phyloP scores from a whole-genome alignment of 2,329 filamentous ascomycete genomes.

The Aspergillus phoenicis region DNA sequence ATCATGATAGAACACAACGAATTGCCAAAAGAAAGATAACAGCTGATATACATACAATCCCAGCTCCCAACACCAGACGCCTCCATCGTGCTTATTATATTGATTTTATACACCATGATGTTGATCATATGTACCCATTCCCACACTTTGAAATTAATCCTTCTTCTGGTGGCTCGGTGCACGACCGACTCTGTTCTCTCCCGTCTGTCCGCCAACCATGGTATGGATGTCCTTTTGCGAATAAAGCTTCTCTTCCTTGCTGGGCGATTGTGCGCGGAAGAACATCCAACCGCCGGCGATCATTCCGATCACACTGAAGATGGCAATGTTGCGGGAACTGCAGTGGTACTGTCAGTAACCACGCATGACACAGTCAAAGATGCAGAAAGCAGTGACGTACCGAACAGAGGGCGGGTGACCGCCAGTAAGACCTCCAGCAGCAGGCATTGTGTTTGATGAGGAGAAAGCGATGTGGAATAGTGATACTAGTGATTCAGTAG shows the following conservation, averaged over 20 bases:
- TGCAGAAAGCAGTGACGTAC: background rate
- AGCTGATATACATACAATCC: too few species aligned
- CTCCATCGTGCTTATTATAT: background rate
- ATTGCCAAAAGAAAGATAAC: too few species aligned
- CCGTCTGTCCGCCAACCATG: conserved; percentile 12
- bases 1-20: too few species aligned
- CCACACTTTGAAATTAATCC: background rate
- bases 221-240: conserved; percentile 13
- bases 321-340: conserved; percentile 13
- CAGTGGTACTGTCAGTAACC: background rate
- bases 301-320: conserved; percentile 12
- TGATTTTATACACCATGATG: background rate
- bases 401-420: background rate
- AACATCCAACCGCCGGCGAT: conserved; percentile 10
- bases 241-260: conserved; percentile 8
- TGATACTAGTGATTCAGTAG: too few species aligned
- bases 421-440: background rate
- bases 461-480: background rate
- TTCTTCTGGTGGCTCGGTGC: conserved; percentile 1
- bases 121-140: background rate
- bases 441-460: background rate
- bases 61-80: background rate
- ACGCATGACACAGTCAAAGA: background rate
- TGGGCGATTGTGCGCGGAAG: conserved; percentile 20
- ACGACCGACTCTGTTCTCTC: background rate